Evolutionary conservation across 768 basidiomycete species (phyloP).

Genomic region (Tylopilus cervinicoccineus): DNA sequence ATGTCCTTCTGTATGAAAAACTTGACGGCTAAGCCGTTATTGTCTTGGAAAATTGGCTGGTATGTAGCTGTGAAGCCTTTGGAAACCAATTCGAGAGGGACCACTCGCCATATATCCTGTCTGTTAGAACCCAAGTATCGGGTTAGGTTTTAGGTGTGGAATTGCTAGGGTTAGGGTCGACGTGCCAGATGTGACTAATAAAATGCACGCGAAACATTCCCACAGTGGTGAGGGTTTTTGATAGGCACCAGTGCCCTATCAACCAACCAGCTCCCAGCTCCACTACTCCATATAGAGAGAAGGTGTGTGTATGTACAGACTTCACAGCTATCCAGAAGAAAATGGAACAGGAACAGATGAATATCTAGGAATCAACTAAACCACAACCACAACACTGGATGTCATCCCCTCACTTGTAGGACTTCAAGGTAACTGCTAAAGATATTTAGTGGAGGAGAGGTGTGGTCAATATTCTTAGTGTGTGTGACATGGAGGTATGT

Average conservation of each 20-base stretch:
- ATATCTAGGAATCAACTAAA: too few species aligned
- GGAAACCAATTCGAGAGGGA: not conserved
- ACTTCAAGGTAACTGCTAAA: slow-evolving; percentile 9
- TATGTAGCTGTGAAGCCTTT: slow-evolving; percentile 1
- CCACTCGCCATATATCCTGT: slow-evolving; percentile 19
- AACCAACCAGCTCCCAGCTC: too few species aligned
- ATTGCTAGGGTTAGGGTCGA: slow-evolving; percentile 21
- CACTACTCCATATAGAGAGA: too few species aligned
- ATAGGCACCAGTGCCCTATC: too few species aligned
- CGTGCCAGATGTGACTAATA: slow-evolving; percentile 7
- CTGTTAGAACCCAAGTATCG: slow-evolving; percentile 27
- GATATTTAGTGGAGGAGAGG: slow-evolving; percentile 11
- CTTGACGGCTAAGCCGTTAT: slow-evolving; percentile 64
- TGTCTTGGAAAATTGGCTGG: slow-evolving; percentile 72
- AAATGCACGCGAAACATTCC: too few species aligned
- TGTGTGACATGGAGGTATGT: not conserved
- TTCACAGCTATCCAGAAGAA: too few species aligned
- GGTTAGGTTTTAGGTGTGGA: slow-evolving; percentile 31
- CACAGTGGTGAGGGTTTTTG: too few species aligned
- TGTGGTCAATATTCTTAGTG: slow-evolving; percentile 4
- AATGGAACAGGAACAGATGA: too few species aligned
- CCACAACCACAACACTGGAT: too few species aligned
- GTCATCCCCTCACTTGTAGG: slow-evolving; percentile 13
- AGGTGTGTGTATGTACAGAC: too few species aligned
- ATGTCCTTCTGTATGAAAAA: slow-evolving; percentile 85